phyloP scores from a whole-genome alignment of 768 basidiomycete species.

The Daedaleopsis nitida region DNA sequence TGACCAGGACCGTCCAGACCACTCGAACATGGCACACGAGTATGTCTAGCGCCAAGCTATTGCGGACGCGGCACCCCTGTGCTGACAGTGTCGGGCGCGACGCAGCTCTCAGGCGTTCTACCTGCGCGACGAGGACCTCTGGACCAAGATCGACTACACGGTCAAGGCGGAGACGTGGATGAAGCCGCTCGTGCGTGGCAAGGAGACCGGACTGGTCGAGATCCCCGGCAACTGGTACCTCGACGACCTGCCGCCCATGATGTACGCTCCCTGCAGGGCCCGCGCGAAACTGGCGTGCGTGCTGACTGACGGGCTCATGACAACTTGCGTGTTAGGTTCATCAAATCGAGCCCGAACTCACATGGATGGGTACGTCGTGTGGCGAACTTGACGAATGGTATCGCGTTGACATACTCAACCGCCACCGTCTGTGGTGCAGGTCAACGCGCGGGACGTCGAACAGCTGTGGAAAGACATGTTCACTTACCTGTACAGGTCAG shows the following conservation, averaged over 20 bases:
- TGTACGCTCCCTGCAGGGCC: constrained; percentile 39
- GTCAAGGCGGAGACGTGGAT: constrained; percentile 68
- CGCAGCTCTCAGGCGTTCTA: constrained; percentile 64
- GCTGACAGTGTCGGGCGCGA: not conserved
- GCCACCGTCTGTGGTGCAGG: constrained; percentile 33
- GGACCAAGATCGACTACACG: constrained; percentile 73
- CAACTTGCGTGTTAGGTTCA: constrained; percentile 49
- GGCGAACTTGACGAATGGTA: not conserved
- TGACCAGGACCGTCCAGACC: constrained; percentile 38
- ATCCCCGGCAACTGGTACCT: constrained; percentile 79
- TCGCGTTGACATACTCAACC: too few relatives aligned
- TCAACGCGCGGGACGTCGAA: constrained; percentile 64
- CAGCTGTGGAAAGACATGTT: constrained; percentile 79
- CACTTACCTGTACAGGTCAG: constrained; percentile 62
- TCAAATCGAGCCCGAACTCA: constrained; percentile 65
- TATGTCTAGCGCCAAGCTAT: constrained; percentile 22
- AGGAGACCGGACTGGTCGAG: constrained; percentile 60
- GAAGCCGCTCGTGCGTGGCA: constrained; percentile 67
- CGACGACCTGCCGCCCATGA: constrained; percentile 76
- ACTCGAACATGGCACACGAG: constrained; percentile 61
- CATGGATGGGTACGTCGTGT: constrained; percentile 62
- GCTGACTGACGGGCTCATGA: not conserved
- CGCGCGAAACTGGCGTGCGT: not conserved
- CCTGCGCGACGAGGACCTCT: constrained; percentile 64
- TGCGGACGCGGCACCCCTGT: not conserved